These are phyloP conservation scores for Penicillium frequentans DNA, from an alignment of 2,329 filamentous ascomycete genomes.

Conservation along the genomic window DNA sequence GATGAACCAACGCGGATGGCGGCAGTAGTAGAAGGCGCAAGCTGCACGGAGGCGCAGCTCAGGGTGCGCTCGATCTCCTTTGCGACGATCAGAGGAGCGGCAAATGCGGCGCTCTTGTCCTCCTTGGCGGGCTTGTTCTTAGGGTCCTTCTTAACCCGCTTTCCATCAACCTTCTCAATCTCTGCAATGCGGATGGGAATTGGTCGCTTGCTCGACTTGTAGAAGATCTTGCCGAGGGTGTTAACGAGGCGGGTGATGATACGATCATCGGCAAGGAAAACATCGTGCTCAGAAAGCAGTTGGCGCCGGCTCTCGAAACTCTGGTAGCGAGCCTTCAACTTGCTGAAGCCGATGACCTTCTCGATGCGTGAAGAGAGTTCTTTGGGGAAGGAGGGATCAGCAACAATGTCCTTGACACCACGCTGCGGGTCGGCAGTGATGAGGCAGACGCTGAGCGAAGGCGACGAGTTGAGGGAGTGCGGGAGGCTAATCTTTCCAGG, in stretches of 20 bases:
- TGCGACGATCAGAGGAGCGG: conserved; percentile 66
- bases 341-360: conserved; percentile 76
- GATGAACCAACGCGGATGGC: conserved; percentile 77
- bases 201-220: conserved; percentile 82
- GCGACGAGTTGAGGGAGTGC: conserved; percentile 69
- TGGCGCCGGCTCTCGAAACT: conserved; percentile 85
- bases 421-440: conserved; percentile 83
- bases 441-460: conserved; percentile 72
- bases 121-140: conserved; percentile 48
- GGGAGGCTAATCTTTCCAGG: conserved; percentile 79
- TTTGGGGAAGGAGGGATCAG: conserved; percentile 68
- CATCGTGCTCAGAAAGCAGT: conserved; percentile 80
- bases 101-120: conserved; percentile 49
- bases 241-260: conserved; percentile 72
- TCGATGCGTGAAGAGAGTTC: conserved; percentile 67
- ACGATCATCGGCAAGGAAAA: conserved; percentile 91
- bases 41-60: conserved; percentile 73
- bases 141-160: conserved; percentile 58
- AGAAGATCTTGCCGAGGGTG: conserved; percentile 88
- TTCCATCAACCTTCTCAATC: conserved; percentile 60
- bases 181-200: conserved; percentile 75
- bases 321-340: conserved; percentile 87
- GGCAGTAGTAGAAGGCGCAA: conserved; percentile 76
- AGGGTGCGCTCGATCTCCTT: conserved; percentile 79
- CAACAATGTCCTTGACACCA: conserved; percentile 85